Evolutionary conservation across 2,329 filamentous ascomycete genomes (phyloP).

Genomic region (Colletotrichum orbiculare): DNA sequence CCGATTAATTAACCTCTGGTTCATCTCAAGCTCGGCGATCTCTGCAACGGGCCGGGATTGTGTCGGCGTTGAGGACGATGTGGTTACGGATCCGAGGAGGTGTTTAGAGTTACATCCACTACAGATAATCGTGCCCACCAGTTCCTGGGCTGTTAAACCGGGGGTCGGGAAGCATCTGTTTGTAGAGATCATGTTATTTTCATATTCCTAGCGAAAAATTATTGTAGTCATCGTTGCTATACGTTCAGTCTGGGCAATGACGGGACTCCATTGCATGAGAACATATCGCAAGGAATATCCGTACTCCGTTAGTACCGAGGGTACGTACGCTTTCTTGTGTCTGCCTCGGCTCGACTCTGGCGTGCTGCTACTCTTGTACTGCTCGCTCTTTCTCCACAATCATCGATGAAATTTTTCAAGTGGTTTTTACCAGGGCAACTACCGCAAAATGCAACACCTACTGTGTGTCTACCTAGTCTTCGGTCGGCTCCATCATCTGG

Average conservation of each 20-base stretch:
- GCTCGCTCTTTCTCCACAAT: slow-evolving; percentile 16
- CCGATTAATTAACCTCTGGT: neutral
- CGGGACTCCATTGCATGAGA: no score
- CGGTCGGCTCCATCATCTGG: slow-evolving; percentile 11
- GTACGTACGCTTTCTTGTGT: neutral
- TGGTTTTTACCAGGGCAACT: slow-evolving; percentile 20
- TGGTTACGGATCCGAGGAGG: slow-evolving; percentile 23
- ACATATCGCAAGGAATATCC: no score
- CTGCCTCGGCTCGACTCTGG: slow-evolving; percentile 22
- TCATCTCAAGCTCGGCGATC: slow-evolving; percentile 34
- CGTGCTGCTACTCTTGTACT: slow-evolving; percentile 1
- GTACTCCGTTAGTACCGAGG: no score
- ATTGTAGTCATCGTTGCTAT: no score
- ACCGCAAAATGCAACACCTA: slow-evolving; percentile 23
- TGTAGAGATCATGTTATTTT: slow-evolving; percentile 3
- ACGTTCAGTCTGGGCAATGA: no score
- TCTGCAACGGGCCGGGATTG: slow-evolving; percentile 20
- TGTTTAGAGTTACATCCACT: slow-evolving; percentile 26
- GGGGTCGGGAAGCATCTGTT: neutral
- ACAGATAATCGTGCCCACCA: slow-evolving; percentile 1
- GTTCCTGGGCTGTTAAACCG: neutral
- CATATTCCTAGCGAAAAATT: neutral
- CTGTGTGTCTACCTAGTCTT: slow-evolving; percentile 11
- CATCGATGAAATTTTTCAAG: slow-evolving; percentile 13
- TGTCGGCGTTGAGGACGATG: slow-evolving; percentile 18